Evolutionary conservation across 2,329 filamentous ascomycete species (phyloP), one percentile per base, ranked within the genome.

Genomic region (Fusarium avenaceum): DNA sequence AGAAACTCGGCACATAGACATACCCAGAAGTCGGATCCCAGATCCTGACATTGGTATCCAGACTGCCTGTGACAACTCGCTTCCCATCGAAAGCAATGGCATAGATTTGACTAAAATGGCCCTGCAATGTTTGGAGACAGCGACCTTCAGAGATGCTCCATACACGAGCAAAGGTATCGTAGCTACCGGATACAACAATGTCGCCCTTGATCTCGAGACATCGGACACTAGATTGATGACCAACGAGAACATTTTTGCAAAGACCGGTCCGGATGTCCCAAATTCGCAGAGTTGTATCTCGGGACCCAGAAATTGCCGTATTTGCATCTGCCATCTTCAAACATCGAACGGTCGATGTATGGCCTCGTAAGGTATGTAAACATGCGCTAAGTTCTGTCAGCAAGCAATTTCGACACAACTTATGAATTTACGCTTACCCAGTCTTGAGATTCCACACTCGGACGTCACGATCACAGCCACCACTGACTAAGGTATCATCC

Each of bases 51-150:
- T 95, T 97, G 5, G 96, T 99, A 80, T 99, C 96, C 65, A 99
- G 83, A 78, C 94, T 97, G 51, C 96, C 96, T 11, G 96, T 99
- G 35, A 96, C 95, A 59, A 99, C 94, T 67, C 94, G 88, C 71
- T 90, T 90, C 39, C 96, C 96, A 77, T 99, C 96, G 79, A 98
- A 99, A 2, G 96, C 96, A 76, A 99, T 97, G 20, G 96, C 96
- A 77, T 99, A 99, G 60, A 99, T 99, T 77, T 99, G 96, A 77
- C 95, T 98, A 80, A 97, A 99, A 80, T 99, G 96, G 1, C 96
- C 96, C 44, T 91, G 90, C 39, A 99, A 85, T 1, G 94, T 97
- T 71, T 95, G 90, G 55, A 98, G 83, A 78, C 96, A 99, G 66
- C 93, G 90, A 30, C 96, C 96, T 80, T 97, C 93, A 3, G 93